Percentiles rank a stretch among this genome's conserved stretches.
phyloP scores from a whole-genome alignment of 2,329 filamentous ascomycete genomes.

The Biscogniauxia marginata region DNA sequence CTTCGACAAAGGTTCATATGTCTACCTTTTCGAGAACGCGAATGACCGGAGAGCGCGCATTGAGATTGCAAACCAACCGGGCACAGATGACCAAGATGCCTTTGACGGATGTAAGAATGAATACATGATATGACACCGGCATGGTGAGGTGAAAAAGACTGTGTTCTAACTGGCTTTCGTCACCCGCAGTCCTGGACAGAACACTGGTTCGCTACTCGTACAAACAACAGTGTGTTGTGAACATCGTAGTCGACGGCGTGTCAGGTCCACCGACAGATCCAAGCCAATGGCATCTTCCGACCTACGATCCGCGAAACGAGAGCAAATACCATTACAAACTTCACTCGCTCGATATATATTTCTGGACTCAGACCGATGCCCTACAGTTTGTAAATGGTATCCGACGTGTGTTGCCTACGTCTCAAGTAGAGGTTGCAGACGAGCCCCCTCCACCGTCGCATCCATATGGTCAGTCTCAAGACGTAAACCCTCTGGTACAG shows the following conservation, averaged over 20 bases:
- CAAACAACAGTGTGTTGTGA: slow-evolving; percentile 70
- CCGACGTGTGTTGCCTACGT: slow-evolving; percentile 60
- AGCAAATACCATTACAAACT: slow-evolving; percentile 78
- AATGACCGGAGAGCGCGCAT: slow-evolving; percentile 65
- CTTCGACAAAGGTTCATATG: slow-evolving; percentile 76
- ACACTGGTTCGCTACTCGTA: slow-evolving; percentile 68
- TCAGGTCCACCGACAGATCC: slow-evolving; percentile 38
- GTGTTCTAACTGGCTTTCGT: background rate
- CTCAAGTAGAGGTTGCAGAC: slow-evolving; percentile 62
- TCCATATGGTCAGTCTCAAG: slow-evolving; percentile 32
- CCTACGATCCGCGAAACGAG: slow-evolving; percentile 69
- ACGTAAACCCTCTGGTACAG: slow-evolving; percentile 69
- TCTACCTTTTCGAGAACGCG: slow-evolving; percentile 77
- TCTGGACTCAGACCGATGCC: slow-evolving; percentile 74
- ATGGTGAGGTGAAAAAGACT: background rate
- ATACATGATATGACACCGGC: background rate
- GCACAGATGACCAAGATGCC: slow-evolving; percentile 74
- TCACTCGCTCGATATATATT: slow-evolving; percentile 74
- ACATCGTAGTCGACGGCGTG: slow-evolving; percentile 59
- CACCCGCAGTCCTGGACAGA: slow-evolving; percentile 60
- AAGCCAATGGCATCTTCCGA: slow-evolving; percentile 73
- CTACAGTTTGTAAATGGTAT: slow-evolving; percentile 68
- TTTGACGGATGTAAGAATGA: slow-evolving; percentile 68
- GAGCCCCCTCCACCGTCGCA: slow-evolving; percentile 54
- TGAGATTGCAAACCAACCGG: slow-evolving; percentile 73